Evolutionary conservation across 441 rosid genomes (phyloP).

Genomic region (Corymbia calophylla): DNA sequence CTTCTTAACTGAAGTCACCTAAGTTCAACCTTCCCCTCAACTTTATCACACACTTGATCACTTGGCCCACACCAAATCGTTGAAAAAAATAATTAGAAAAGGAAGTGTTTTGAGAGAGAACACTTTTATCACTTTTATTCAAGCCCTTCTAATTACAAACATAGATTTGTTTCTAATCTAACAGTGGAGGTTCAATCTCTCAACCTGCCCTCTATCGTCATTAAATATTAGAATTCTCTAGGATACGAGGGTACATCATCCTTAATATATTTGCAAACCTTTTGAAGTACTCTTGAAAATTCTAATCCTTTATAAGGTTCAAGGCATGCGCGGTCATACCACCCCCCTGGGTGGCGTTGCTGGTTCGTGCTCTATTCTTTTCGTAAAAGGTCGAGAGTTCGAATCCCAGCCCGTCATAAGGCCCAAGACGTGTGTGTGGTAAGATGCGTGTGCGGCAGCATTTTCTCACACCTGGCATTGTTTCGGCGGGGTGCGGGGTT

Average conservation of each 20-base stretch:
- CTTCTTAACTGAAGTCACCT: not conserved
- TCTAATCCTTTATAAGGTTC: no score
- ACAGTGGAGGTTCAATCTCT: fast-evolving
- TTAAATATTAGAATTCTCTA: not conserved
- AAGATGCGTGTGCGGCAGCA: no score
- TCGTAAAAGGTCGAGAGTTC: no score
- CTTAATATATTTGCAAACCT: not conserved
- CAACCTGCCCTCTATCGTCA: fast-evolving
- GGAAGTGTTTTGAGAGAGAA: not conserved
- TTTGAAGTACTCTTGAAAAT: not conserved
- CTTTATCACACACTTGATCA: not conserved
- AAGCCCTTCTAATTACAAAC: not conserved
- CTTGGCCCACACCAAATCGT: not conserved
- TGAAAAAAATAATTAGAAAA: not conserved
- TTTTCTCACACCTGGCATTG: no score
- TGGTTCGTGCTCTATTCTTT: no score
- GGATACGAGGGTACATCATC: fast-evolving
- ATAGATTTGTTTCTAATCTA: not conserved
- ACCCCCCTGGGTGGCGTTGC: no score
- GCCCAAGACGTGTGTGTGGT: no score
- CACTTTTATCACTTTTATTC: no score
- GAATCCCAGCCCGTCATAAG: no score
- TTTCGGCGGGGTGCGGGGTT: no score
- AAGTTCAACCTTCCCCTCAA: not conserved
- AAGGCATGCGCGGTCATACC: not conserved